Evolutionary conservation across 768 basidiomycete genomes (phyloP), one percentile per base, ranked within the genome.

Genomic region (Xerocomellus chrysenteron): DNA sequence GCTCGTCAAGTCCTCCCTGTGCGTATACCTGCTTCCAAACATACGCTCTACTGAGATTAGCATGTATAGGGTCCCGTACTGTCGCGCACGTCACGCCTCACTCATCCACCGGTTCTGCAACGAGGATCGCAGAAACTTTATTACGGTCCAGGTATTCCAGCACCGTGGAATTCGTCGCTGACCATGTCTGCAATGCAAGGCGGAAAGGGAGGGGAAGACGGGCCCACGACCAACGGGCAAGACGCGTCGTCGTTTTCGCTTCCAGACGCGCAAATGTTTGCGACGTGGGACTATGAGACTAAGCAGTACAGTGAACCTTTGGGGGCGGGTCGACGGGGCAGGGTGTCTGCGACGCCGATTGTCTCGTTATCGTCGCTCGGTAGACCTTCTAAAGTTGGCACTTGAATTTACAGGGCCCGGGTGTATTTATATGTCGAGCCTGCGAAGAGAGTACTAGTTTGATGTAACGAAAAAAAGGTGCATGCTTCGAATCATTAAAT

Each of bases 1-100:
- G 82, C 88, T 10, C 77, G 85, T 26, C 76, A 79, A 58, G 80
- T 87, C 11, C 81, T 92, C 47, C 82, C 87, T 36, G 89, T 90
- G 67, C 58, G 86, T 77, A 54, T 35, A 26, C 47, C 40, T 28
- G 21, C 11, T 44, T 28, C 32, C 10, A 4, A 8, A 3, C 26
- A 0, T 2, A 5, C 0, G 7, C 14, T 24, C n/a, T 36, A 14
- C 51, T 67, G 50, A 66, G 28, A 47, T 12, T 0, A 19, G 32
- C 36, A n/a, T 43, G 19, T n/a, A 57, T 65, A 87, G 82, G 77
- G 81, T 17, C 64, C 83, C 13, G 80, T 89, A 37, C 68, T 82
- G 45, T 70, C 78, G 11, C 82, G 90, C 19, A 83, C 85, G 12
- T 84, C 80, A 10, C 82, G 85, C 5, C 76, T 92, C 16, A 70